Conservation (phyloP, 1,139 yeast genomes). For the Taphrina flavorubra region DNA sequence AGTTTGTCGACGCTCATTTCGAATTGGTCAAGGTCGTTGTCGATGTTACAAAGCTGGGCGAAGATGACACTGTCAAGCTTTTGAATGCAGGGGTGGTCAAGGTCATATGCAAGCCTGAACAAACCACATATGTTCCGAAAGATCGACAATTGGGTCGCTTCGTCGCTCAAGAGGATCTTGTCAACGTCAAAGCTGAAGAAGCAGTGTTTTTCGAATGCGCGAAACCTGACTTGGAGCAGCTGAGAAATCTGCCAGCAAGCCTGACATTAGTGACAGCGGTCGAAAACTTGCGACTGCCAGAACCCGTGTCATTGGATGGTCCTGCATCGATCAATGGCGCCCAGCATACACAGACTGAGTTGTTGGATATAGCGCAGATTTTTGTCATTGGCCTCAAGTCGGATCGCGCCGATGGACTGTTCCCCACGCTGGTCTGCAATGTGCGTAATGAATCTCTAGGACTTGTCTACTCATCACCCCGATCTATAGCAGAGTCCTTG, state of each 20-base stretch:
- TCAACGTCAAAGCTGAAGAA: slow-evolving; percentile 9
- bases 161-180: slow-evolving; percentile 6
- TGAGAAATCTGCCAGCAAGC: slow-evolving; percentile 19
- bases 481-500: slow-evolving; percentile 80
- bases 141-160: slow-evolving; percentile 13
- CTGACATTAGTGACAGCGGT: slow-evolving; percentile 31
- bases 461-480: slow-evolving; percentile 84
- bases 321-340: slow-evolving; percentile 13
- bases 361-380: slow-evolving; percentile 16
- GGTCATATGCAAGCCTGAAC: slow-evolving; percentile 19
- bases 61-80: slow-evolving; percentile 2
- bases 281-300: slow-evolving; percentile 25
- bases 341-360: background rate
- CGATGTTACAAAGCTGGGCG: slow-evolving; percentile 31
- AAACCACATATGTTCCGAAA: slow-evolving; percentile 11
- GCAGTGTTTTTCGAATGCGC: slow-evolving; percentile 12
- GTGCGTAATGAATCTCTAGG: slow-evolving; percentile 73
- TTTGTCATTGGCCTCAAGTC: slow-evolving; percentile 54
- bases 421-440: slow-evolving; percentile 82
- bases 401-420: slow-evolving; percentile 86
- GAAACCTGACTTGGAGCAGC: background rate
- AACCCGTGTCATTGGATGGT: background rate
- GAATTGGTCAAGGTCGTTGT: slow-evolving; percentile 28
- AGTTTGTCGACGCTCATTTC: slow-evolving; percentile 28
- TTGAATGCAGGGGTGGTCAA: slow-evolving; percentile 28